Evolutionary conservation across 768 basidiomycete genomes (phyloP), one percentile per base, ranked within the genome.

Genomic region (Dictyophora rubrovolvata): DNA sequence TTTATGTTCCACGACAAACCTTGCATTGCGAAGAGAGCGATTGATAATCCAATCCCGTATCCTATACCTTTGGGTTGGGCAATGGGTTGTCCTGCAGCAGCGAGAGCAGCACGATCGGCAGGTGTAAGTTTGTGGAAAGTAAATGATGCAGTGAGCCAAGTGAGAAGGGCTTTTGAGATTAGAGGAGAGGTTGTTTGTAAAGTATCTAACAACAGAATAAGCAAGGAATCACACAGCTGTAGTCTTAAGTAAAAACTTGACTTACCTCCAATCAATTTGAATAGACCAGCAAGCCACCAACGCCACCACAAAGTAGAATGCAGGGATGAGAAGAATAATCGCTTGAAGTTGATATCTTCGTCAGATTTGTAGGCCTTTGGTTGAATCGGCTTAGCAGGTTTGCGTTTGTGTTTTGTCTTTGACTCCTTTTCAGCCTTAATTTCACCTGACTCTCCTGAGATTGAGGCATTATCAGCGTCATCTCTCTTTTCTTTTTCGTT

Each of bases 1-100:
- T 2, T 3, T 28, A 28, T 28, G 2, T 7, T 28, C 50, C 47
- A 49, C 46, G 46, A 61, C 68, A 48, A 59, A 78, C 81, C 75
- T 75, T 84, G 83, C 84, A 84, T 85, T 0, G 68, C 71, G 62
- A 83, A 84, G 28, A 85, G 66, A 3, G 74, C 82, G 54, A 82
- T 71, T 0, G 77, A 83, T 1, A 85, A 66, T 6, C 84, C 84
- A 54, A 86, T 76, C 1, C 84, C 84, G 65, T 79, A 81, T 0
- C 84, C 83, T 42, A 85, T 72, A 0, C 79, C 78, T 35, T 64
- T 70, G 1, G 83, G 81, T 53, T 70, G 62, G 10, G 63, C 37
- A 58, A 75, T 50, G 28, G 28, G 28, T 42, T 42, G 42, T 37
- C 72, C 65, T 0, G 71, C 68, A 48, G 55, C 50, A 21, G 35